Evolutionary conservation across 257 asterid species (phyloP), one percentile per base, ranked within the genome.

Genomic region (Agastache rugosa): DNA sequence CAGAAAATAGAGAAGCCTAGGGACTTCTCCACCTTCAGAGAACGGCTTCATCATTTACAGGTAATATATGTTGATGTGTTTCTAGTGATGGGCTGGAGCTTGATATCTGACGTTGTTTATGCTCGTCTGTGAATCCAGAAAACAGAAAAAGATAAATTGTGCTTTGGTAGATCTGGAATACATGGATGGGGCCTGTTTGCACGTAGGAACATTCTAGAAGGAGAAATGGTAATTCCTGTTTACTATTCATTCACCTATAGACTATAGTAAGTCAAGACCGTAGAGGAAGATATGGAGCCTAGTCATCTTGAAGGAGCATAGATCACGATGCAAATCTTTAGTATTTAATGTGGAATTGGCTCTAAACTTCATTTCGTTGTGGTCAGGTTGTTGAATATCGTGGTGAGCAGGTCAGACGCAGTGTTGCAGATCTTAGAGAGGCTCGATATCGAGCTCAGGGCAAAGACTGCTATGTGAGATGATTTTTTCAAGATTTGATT

Each of bases 171-270:
- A 85, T 95, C 99, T 66, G 97, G 87, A 77, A 92, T 95, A 73
- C 99, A 95, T 67, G 94, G 98, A 64, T 95, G 99, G 99, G 99
- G 99, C 75, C 92, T 95, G 39, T 95, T 95, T 85, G 98, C 99
- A 22, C 91, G 96, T 70, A 83, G 90, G 80, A 73, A 87, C 80
- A 92, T 95, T 77, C 85, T 79, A 17, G 99, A 92, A 85, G 99
- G 99, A 80, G 99, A 95, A 77, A 92, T 92, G 99, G 99, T 90
- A 88, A 65, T 71, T 77, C 47, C 62, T 62, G 8, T 67, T 45
- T 27, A 58, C 41, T 67, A n/a, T 17, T 71, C 70, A 58, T 67
- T 71, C 58, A 60, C 51, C 41, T n/a, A n/a, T n/a, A n/a, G n/a
- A n/a, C n/a, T 29, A 6, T 60, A 45, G 39, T 63, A 47, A 44